Percentiles rank a stretch among this genome's conserved stretches.
Conservation (phyloP, 257 asterid genomes). For the Petunia secreta region DNA sequence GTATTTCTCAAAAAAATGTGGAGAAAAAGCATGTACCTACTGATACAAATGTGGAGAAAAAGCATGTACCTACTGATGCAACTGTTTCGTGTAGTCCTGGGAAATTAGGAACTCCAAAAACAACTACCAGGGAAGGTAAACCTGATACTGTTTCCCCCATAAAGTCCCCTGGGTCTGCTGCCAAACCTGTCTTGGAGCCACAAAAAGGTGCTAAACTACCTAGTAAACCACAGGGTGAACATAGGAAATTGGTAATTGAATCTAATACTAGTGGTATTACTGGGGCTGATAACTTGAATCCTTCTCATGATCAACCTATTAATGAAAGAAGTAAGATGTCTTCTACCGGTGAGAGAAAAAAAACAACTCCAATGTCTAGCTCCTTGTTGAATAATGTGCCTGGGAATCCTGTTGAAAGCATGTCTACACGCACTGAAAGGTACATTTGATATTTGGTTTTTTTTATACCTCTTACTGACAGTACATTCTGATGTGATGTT, state of each 20-base stretch:
- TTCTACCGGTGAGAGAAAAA: conserved; percentile 55
- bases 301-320: conserved; percentile 46
- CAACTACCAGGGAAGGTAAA: conserved; percentile 46
- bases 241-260: conserved; percentile 51
- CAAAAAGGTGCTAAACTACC: conserved; percentile 46
- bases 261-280: conserved; percentile 35
- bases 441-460: conserved; percentile 31
- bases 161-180: conserved; percentile 47
- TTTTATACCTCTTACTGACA: conserved; percentile 16
- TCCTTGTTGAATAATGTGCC: conserved; percentile 42
- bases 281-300: conserved; percentile 44
- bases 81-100: conserved; percentile 40
- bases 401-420: conserved; percentile 49
- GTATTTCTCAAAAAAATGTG: conserved; percentile 42
- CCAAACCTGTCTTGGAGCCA: conserved; percentile 48
- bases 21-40: conserved; percentile 54
- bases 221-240: conserved; percentile 47
- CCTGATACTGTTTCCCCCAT: conserved; percentile 52
- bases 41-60: conserved; percentile 48
- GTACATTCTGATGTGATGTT: conserved; percentile 37
- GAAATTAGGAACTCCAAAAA: conserved; percentile 47
- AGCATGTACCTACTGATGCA: conserved; percentile 43
- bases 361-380: conserved; percentile 53
- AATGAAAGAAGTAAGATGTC: conserved; percentile 56
- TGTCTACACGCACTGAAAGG: conserved; percentile 61